A percentile compares a stretch with the other conserved stretches of the same genome.
Evolutionary conservation across 345 rosid genomes (phyloP).

Genomic region (Populus ilicifolia): DNA sequence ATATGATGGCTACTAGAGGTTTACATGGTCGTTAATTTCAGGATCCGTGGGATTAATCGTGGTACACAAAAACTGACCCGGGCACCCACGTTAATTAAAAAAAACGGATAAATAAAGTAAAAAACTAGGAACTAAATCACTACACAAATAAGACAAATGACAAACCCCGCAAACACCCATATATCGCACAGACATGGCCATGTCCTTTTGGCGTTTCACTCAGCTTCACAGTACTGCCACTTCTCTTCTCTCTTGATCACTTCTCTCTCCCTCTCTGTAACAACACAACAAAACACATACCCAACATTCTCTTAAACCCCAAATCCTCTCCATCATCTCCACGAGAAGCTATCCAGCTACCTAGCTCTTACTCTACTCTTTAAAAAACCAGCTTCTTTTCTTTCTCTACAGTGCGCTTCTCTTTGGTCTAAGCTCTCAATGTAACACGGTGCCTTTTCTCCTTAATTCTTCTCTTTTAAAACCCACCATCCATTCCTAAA

Average conservation of each 20-base stretch:
- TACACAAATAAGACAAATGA: background rate
- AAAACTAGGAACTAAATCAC: background rate
- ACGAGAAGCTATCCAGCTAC: background rate
- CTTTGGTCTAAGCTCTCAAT: background rate
- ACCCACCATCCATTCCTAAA: background rate
- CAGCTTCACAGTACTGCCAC: background rate
- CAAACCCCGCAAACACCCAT: conserved; percentile 1
- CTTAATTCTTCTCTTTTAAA: background rate
- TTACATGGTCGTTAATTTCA: too few relatives aligned
- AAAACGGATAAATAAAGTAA: too few relatives aligned
- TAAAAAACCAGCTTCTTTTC: background rate
- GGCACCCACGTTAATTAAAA: too few relatives aligned
- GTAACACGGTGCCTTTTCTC: background rate
- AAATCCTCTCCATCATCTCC: background rate
- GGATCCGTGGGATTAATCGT: too few relatives aligned
- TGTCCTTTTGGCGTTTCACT: conserved; percentile 27
- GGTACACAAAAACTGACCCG: too few relatives aligned
- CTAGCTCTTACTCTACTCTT: background rate
- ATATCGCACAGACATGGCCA: conserved; percentile 1
- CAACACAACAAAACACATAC: background rate
- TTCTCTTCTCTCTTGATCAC: background rate
- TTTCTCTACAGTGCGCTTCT: background rate
- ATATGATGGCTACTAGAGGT: too few relatives aligned
- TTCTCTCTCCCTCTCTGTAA: background rate
- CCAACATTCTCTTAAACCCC: background rate